Base-by-base conservation (phyloP, 257 asterid genomes). In the Solanum dulcamara region DNA sequence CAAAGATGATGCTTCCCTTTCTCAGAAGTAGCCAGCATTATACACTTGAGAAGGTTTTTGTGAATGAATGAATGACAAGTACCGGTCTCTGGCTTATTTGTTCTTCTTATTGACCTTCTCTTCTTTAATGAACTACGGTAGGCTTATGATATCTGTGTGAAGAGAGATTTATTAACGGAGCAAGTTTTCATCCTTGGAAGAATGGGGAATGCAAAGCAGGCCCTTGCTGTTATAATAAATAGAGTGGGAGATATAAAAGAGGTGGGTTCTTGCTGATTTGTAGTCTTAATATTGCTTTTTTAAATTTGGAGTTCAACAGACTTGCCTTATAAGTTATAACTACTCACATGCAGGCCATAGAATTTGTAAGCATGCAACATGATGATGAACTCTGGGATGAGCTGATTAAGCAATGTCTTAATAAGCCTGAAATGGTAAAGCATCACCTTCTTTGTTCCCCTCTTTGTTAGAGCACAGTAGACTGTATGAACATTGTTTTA, bases 361-460 rank as follows among this genome's bases (percentile, higher is more conserved):
- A 97, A 91, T 97, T 95, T 89, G 99, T 94, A 50, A 93, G 95
- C 71, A 91, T 89, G 95, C 98, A 97, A 87, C 95, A 97, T 60
- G 99, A 97, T 87, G 99, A 97, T 89, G 99, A 95, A 80, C 99
- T 97, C 64, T 97, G 99, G 99, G 99, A 97, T 85, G 99, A 97
- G 89, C 90, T 97, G 62, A 95, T 97, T 74, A 93, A 90, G 86
- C 99, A 95, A 86, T 93, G 99, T 80, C 92, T 97, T 83, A 89
- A 95, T 93, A 95, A 94, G 91, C 98, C 99, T 42, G 99, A 95
- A 91, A 94, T 97, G 99, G 99, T 97, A 91, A 87, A 88, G 84
- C 88, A 81, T 62, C 64, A 17, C 67, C 75, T 59, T 81, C 40
- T 53, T 85, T 75, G 33, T 57, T 20, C 22, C 37, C 26, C 60